phyloP scores from a whole-genome alignment of 768 basidiomycete genomes.

The Podaxis sp. region DNA sequence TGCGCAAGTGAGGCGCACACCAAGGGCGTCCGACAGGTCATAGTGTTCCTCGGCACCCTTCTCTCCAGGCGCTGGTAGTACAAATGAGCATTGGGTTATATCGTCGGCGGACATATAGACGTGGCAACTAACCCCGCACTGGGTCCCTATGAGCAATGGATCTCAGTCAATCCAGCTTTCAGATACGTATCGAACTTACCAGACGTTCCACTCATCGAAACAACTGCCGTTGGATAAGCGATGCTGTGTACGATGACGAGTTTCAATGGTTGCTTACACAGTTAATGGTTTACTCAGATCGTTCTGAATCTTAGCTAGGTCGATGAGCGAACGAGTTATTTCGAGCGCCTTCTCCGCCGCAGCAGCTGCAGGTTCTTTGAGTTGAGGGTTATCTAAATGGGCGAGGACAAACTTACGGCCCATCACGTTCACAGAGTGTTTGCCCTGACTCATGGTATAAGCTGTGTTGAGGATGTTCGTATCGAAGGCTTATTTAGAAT shows the following conservation, averaged over 20 bases:
- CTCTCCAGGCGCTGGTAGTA: constrained; percentile 35
- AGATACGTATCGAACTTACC: constrained; percentile 21
- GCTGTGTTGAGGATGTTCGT: constrained; percentile 20
- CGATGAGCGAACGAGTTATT: constrained; percentile 46
- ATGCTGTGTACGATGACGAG: too few species aligned
- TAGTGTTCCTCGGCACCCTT: constrained; percentile 51
- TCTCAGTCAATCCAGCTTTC: background rate
- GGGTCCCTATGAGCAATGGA: constrained; percentile 29
- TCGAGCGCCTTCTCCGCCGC: constrained; percentile 51
- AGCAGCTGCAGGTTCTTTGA: constrained; percentile 27
- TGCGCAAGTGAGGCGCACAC: constrained; percentile 15
- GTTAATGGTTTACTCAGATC: constrained; percentile 31
- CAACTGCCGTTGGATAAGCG: constrained; percentile 21
- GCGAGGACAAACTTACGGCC: constrained; percentile 30
- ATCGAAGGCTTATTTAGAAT: background rate
- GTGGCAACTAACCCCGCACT: constrained; percentile 28
- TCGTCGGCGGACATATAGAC: background rate
- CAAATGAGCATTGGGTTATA: background rate
- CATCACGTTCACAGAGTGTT: constrained; percentile 50
- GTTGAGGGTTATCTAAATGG: background rate
- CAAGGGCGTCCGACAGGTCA: constrained; percentile 47
- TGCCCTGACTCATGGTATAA: constrained; percentile 37
- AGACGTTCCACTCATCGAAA: constrained; percentile 58
- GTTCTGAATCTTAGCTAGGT: constrained; percentile 42
- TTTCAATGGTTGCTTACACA: constrained; percentile 22